phyloP scores from a whole-genome alignment of 2,329 filamentous ascomycete genomes.

The Emydomyces testavorans region DNA sequence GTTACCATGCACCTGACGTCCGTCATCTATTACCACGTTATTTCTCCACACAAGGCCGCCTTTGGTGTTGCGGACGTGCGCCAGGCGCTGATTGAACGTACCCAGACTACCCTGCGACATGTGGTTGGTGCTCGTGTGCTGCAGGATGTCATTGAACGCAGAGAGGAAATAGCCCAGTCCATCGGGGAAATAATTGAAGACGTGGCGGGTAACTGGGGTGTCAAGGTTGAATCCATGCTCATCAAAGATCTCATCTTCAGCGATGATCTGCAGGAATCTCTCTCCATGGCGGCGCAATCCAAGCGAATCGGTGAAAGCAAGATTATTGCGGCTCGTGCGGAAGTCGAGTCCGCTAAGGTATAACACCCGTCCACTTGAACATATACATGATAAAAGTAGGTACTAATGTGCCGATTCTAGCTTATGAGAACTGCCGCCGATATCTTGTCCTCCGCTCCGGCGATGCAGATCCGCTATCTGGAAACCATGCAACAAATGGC shows the following conservation, averaged over 20 bases:
- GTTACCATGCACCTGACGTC: conserved; percentile 87
- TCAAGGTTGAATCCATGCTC: conserved; percentile 93
- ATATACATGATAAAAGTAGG: neutral
- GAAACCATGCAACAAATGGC: conserved; percentile 99
- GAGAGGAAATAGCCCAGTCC: conserved; percentile 89
- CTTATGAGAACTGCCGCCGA: conserved; percentile 63
- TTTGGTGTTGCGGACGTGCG: conserved; percentile 93
- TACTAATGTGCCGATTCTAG: conserved; percentile 19
- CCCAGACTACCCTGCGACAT: conserved; percentile 92
- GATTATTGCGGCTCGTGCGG: conserved; percentile 91
- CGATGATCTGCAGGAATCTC: conserved; percentile 84
- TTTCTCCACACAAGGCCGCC: conserved; percentile 86
- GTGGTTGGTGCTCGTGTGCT: conserved; percentile 91
- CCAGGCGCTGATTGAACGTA: conserved; percentile 93
- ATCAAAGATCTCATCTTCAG: conserved; percentile 99
- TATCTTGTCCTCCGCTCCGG: conserved; percentile 78
- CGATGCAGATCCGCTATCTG: conserved; percentile 96
- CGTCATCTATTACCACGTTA: conserved; percentile 98
- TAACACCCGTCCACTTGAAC: conserved; percentile 39
- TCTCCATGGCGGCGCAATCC: conserved; percentile 96
- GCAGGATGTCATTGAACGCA: conserved; percentile 95
- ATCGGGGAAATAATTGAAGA: conserved; percentile 97
- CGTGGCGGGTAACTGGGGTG: conserved; percentile 86
- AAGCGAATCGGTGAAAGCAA: conserved; percentile 98
- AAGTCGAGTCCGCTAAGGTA: conserved; percentile 90